Percentiles rank a stretch among this genome's conserved stretches.
These are phyloP conservation scores for Dipodascopsis uninucleata DNA, from an alignment of 805 yeast species.

Conservation along the genomic window DNA sequence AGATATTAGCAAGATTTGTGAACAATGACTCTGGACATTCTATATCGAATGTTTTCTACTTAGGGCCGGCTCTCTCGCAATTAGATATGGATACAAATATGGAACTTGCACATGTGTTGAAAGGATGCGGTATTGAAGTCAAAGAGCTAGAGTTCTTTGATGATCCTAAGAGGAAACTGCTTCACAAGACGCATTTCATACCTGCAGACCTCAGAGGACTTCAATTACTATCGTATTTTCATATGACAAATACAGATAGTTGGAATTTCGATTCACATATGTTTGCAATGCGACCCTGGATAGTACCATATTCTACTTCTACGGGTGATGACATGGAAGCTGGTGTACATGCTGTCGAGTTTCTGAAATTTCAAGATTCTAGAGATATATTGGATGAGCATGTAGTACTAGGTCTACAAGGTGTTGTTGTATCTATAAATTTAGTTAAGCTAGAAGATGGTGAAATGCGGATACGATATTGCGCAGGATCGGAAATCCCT, in stretches of 20 bases:
- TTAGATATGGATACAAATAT: conserved; percentile 35
- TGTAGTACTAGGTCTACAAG: conserved; percentile 32
- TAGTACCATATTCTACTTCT: conserved; percentile 29
- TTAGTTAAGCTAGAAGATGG: conserved; percentile 9
- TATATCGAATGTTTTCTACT: conserved; percentile 50
- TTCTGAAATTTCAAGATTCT: conserved; percentile 24
- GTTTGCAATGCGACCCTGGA: conserved; percentile 35
- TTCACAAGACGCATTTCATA: conserved; percentile 5
- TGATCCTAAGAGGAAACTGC: not conserved
- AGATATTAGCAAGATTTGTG: conserved; percentile 40
- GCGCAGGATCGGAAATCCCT: conserved; percentile 2
- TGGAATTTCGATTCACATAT: conserved; percentile 34
- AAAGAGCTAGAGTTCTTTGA: conserved; percentile 35
- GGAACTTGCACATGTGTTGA: conserved; percentile 24
- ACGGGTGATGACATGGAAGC: conserved; percentile 27
- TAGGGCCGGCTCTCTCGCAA: conserved; percentile 39
- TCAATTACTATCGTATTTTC: conserved; percentile 34
- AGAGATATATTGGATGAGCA: conserved; percentile 30
- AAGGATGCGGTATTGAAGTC: conserved; percentile 31
- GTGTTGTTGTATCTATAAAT: conserved; percentile 36
- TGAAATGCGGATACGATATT: not conserved
- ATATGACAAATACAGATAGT: conserved; percentile 10
- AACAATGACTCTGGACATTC: conserved; percentile 53
- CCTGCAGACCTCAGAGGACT: conserved; percentile 30
- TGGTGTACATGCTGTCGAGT: conserved; percentile 33